A percentile compares a stretch with the other conserved stretches of the same genome.
Conservation (phyloP, 2,329 filamentous ascomycete genomes). For the Fusarium stilboides region DNA sequence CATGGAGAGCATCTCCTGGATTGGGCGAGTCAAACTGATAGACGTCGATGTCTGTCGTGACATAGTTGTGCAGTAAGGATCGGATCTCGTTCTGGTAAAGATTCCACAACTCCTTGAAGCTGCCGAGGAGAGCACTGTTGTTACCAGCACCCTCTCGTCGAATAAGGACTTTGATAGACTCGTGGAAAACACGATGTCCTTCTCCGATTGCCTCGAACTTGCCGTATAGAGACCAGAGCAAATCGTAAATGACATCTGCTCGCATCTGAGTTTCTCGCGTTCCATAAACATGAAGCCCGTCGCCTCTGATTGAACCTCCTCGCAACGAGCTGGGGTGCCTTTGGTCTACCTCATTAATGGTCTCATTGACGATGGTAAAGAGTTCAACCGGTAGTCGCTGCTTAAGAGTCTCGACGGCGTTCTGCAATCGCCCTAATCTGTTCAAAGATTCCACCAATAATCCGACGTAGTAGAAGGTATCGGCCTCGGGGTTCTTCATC, state of each 20-base stretch:
- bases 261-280: slow-evolving; percentile 82
- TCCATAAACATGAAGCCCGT: slow-evolving; percentile 74
- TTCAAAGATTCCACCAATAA: slow-evolving; percentile 91
- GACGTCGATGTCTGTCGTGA: slow-evolving; percentile 89
- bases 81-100: slow-evolving; percentile 98
- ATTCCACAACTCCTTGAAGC: slow-evolving; percentile 98
- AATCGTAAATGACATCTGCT: slow-evolving; percentile 89
- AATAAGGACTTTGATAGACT: slow-evolving; percentile 89
- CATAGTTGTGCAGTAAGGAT: slow-evolving; percentile 93
- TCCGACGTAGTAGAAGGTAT: slow-evolving; percentile 94
- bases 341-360: slow-evolving; percentile 93
- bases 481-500: slow-evolving; percentile 92
- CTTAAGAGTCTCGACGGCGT: slow-evolving; percentile 90
- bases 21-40: slow-evolving; percentile 73
- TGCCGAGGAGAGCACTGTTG: slow-evolving; percentile 79
- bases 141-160: slow-evolving; percentile 81
- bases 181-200: slow-evolving; percentile 93
- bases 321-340: slow-evolving; percentile 88
- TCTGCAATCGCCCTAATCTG: slow-evolving; percentile 87
- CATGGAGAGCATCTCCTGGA: slow-evolving; percentile 62
- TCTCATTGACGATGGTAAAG: slow-evolving; percentile 94
- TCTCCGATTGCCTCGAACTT: slow-evolving; percentile 98
- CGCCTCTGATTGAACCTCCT: slow-evolving; percentile 67
- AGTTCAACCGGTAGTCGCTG: slow-evolving; percentile 94
- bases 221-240: slow-evolving; percentile 92